These are phyloP conservation scores for Crithidia sp. DNA, from an alignment of 208 protist species.

Conservation along the genomic window DNA sequence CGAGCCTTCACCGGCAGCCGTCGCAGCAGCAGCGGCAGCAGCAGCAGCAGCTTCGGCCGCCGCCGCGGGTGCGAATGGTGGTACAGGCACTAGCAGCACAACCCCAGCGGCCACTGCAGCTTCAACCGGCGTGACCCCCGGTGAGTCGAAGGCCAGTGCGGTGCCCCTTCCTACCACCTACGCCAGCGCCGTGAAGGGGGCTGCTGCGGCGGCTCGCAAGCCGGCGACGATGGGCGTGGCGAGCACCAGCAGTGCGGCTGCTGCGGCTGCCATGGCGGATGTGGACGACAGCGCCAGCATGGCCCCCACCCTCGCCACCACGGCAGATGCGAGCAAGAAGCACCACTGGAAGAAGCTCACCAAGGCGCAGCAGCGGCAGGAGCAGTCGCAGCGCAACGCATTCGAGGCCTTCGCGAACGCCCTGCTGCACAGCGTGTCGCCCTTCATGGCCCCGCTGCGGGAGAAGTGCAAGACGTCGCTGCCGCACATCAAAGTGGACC, in stretches of 20 bases:
- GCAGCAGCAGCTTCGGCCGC: constrained; percentile 11
- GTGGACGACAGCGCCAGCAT: constrained; percentile 24
- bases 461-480: constrained; percentile 73
- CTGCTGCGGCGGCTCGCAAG: constrained; percentile 27
- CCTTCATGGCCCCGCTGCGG: constrained; percentile 87
- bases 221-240: constrained; percentile 31
- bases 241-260: constrained; percentile 19
- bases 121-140: neutral
- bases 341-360: constrained; percentile 88
- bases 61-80: neutral
- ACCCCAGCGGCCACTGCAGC: neutral
- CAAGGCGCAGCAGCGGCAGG: constrained; percentile 80
- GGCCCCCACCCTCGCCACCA: constrained; percentile 40
- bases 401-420: constrained; percentile 90
- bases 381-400: constrained; percentile 84
- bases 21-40: neutral
- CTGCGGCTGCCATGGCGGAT: constrained; percentile 15
- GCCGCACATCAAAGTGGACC: constrained; percentile 89
- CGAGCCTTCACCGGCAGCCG: constrained; percentile 14
- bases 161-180: constrained; percentile 36
- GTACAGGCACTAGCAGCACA: neutral
- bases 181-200: constrained; percentile 43
- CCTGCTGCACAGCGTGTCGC: constrained; percentile 82
- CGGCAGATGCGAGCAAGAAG: constrained; percentile 58
- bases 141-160: constrained; percentile 14